Evolutionary conservation across 352 stramenopile species (phyloP).

Genomic region (Globisporangium iwayamae): DNA sequence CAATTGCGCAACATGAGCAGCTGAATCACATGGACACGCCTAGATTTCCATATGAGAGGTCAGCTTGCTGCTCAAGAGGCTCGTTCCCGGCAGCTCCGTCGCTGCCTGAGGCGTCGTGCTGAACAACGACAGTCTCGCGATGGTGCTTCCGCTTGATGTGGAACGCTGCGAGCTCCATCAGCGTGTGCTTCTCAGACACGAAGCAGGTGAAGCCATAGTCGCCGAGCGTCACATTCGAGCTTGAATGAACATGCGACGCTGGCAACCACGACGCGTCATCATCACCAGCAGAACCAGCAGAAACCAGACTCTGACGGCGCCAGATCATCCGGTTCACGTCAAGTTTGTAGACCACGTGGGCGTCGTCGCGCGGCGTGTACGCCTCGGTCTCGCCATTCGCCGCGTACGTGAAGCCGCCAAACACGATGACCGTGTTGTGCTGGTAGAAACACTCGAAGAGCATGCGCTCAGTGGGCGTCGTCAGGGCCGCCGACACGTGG

Average conservation of each 20-base stretch:
- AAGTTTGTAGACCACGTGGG: conserved; percentile 49
- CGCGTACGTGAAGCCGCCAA: conserved; percentile 45
- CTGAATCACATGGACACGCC: too few relatives aligned
- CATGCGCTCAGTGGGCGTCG: conserved; percentile 33
- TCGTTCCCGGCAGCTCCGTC: neutral
- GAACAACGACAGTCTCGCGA: neutral
- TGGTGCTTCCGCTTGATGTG: conserved; percentile 5
- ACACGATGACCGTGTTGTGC: conserved; percentile 37
- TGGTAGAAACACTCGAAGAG: conserved; percentile 49
- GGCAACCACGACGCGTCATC: conserved; percentile 6
- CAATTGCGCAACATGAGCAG: neutral
- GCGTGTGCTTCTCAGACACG: conserved; percentile 8
- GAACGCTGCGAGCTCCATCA: conserved; percentile 32
- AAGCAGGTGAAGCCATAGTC: conserved; percentile 22
- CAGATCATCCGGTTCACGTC: conserved; percentile 69
- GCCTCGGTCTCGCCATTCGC: conserved; percentile 40
- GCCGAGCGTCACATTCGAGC: conserved; percentile 32
- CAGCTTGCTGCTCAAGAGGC: neutral
- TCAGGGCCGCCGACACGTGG: conserved; percentile 26
- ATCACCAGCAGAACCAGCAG: neutral
- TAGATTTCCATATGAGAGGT: neutral
- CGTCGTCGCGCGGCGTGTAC: conserved; percentile 26
- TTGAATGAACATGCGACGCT: conserved; percentile 26
- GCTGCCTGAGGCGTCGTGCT: neutral
- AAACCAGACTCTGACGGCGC: conserved; percentile 28